These are phyloP conservation scores for Lenwebbia sp. DNA, from an alignment of 345 rosid genomes.

Conservation along the genomic window DNA sequence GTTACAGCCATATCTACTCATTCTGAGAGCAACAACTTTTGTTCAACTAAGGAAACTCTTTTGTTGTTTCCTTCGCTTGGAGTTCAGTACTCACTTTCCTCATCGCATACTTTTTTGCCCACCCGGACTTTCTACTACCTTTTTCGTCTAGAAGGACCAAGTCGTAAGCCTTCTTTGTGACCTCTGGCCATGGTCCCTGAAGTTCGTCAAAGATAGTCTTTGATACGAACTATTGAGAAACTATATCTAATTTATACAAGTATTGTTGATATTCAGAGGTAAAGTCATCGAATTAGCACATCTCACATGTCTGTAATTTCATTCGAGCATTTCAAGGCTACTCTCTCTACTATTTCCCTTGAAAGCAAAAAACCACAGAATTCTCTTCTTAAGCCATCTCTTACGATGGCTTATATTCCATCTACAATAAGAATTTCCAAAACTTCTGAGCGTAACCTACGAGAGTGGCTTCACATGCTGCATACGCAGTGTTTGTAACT, in stretches of 20 bases:
- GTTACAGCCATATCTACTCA: neutral
- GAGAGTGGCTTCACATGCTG: too few relatives aligned
- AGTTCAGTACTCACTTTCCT: too few relatives aligned
- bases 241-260: neutral
- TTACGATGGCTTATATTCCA: neutral
- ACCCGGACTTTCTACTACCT: neutral
- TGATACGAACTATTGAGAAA: neutral
- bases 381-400: neutral
- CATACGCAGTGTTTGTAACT: neutral
- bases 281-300: neutral
- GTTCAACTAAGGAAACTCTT: too few relatives aligned
- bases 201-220: neutral
- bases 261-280: neutral
- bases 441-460: too few relatives aligned
- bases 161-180: neutral
- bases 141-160: neutral
- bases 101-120: neutral
- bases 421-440: neutral
- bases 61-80: too few relatives aligned
- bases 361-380: neutral
- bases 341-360: accelerated
- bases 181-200: neutral
- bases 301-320: neutral
- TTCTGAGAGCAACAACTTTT: neutral
- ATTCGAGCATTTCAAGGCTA: neutral